A percentile compares a stretch with the other conserved stretches of the same genome.
phyloP scores from a whole-genome alignment of 768 basidiomycete species.

The Leccinum incarnatum region DNA sequence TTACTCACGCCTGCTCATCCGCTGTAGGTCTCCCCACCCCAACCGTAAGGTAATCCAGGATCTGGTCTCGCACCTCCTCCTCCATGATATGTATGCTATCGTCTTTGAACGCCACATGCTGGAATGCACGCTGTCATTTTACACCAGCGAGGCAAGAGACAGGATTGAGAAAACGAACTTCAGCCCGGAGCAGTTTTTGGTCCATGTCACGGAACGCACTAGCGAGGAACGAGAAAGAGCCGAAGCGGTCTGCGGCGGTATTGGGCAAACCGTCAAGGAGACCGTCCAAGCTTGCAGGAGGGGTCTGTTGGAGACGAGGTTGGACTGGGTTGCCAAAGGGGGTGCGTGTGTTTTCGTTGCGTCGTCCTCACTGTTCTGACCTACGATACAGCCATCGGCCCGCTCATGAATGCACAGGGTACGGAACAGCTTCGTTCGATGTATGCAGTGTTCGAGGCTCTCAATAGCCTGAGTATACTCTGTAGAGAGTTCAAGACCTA shows the following conservation, averaged over 20 bases:
- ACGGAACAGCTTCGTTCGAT: conserved; percentile 45
- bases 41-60: conserved; percentile 41
- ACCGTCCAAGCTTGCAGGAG: conserved; percentile 54
- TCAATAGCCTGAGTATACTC: conserved; percentile 52
- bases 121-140: conserved; percentile 50
- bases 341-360: conserved; percentile 35
- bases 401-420: conserved; percentile 48
- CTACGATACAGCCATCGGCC: conserved; percentile 45
- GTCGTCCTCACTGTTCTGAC: conserved; percentile 29
- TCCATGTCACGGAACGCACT: conserved; percentile 42
- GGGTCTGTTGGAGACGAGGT: conserved; percentile 44
- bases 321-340: conserved; percentile 44
- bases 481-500: conserved; percentile 59
- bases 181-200: conserved; percentile 53
- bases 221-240: conserved; percentile 58
- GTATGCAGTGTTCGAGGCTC: conserved; percentile 61
- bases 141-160: conserved; percentile 46
- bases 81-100: conserved; percentile 53
- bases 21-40: conserved; percentile 36
- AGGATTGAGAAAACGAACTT: conserved; percentile 31
- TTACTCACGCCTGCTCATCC: not conserved
- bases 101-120: conserved; percentile 59
- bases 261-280: conserved; percentile 46
- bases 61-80: conserved; percentile 57
- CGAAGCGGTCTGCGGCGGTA: conserved; percentile 43